Evolutionary conservation across 805 yeast species (phyloP).

Genomic region (Monosporozyma aerobia): DNA sequence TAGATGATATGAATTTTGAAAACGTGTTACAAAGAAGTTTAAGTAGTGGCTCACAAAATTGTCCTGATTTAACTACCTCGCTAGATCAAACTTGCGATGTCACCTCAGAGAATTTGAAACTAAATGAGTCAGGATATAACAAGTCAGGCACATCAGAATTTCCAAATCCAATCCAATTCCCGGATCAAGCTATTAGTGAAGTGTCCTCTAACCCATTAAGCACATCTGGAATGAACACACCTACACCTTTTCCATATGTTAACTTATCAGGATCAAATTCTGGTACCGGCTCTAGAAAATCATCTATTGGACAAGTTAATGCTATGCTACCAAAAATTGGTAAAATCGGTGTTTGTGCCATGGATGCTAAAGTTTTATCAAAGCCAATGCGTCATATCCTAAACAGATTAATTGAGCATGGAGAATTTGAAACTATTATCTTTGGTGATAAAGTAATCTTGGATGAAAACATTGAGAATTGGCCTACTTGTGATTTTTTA

Average conservation of each 20-base stretch:
- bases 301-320: constrained; percentile 18
- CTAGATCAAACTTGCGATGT: background rate
- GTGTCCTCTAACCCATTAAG: background rate
- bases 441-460: constrained; percentile 95
- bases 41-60: constrained; percentile 13
- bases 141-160: background rate
- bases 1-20: constrained; percentile 22
- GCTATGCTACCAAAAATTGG: constrained; percentile 65
- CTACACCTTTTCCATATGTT: background rate
- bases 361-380: constrained; percentile 93
- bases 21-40: constrained; percentile 19
- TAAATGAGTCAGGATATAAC: background rate
- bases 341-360: constrained; percentile 96
- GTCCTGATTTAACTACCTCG: background rate
- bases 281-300: constrained; percentile 21
- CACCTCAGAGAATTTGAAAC: background rate
- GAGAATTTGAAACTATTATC: constrained; percentile 92
- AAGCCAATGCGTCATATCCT: constrained; percentile 92
- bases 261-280: constrained; percentile 15
- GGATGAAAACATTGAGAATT: constrained; percentile 87
- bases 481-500: constrained; percentile 98
- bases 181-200: background rate
- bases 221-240: background rate
- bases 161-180: background rate
- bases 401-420: constrained; percentile 78